phyloP scores from a whole-genome alignment of 2,329 filamentous ascomycete genomes.

The Anthostomella pinea region DNA sequence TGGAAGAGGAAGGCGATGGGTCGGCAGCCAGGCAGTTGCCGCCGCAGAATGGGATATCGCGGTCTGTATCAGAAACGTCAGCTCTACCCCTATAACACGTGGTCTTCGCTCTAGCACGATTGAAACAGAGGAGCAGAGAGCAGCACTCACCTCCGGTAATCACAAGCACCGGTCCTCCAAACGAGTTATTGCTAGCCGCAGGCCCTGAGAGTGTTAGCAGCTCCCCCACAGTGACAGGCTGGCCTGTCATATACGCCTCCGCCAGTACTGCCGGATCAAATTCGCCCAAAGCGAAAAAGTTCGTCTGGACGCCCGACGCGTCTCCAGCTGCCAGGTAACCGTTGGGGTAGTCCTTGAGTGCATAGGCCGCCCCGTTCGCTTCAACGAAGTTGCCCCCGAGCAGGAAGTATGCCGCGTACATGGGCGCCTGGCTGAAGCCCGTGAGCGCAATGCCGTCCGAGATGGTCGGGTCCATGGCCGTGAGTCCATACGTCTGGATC shows the following conservation, averaged over 20 bases:
- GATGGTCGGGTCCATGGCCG: constrained; percentile 47
- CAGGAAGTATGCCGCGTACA: constrained; percentile 42
- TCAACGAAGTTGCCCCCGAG: constrained; percentile 47
- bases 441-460: constrained; percentile 60
- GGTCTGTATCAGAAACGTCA: no score
- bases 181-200: constrained; percentile 34
- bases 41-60: constrained; percentile 58
- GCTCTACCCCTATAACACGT: no score
- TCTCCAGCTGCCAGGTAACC: constrained; percentile 53
- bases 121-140: no score
- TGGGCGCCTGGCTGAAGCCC: constrained; percentile 51
- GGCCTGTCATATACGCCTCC: constrained; percentile 43
- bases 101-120: no score
- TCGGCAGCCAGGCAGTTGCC: constrained; percentile 52
- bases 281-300: constrained; percentile 49
- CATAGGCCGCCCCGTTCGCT: constrained; percentile 32
- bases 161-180: constrained; percentile 54
- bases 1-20: constrained; percentile 44
- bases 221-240: constrained; percentile 58
- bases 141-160: no score
- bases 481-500: constrained; percentile 53
- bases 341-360: constrained; percentile 35
- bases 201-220: constrained; percentile 51
- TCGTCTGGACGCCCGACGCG: constrained; percentile 47
- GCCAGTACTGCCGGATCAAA: constrained; percentile 55